Evolutionary conservation across 202 grass and related monocot species (phyloP), one percentile per base, ranked within the genome.

Genomic region (Bolboschoenoplectus hybrid): DNA sequence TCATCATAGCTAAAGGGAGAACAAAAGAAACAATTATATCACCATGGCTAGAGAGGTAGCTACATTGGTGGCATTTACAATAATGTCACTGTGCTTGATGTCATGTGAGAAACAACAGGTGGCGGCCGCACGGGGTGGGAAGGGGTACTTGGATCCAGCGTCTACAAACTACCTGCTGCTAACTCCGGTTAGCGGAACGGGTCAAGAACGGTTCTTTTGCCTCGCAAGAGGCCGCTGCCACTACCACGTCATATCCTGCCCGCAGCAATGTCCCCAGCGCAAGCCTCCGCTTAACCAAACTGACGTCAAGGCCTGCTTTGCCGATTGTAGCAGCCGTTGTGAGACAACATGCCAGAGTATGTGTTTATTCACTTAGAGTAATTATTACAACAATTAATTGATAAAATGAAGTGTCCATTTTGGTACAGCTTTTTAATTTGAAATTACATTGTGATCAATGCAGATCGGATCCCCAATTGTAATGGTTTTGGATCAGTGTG

Each of bases 401-500:
- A 56, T 40, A n/a, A 80, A 80, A 56, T 58, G 41, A 49, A 9
- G 69, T 73, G 0, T 2, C 16, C 20, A 46, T 47, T 61, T 44
- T 47, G 20, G 11, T 56, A 17, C 51, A 38, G 19, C 9, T 11
- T 76, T 39, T 56, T 3, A 40, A 40, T 56, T 40, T 78, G 3
- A 9, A 58, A 58, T 40, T 79, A 26, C 0, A 26, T 12, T 52
- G 52, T 52, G 26, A 40, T 40, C 12, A 6, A 81, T 82, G 80
- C 40, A 82, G 80, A 66, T 64, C 80, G 80, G 39, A 66, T 65
- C 8, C 60, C 80, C 32, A 43, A 82, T 3, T 97, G 94, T 20
- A 89, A 97, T 0, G 78, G 87, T 62, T 77, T 71, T 5, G 90
- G 90, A 45, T 81, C 89, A 14, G 88, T 85, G 69, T 95, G 95